Evolutionary conservation across 768 basidiomycete species (phyloP), one percentile per base, ranked within the genome.

Genomic region (Cystofilobasidium capitatum): DNA sequence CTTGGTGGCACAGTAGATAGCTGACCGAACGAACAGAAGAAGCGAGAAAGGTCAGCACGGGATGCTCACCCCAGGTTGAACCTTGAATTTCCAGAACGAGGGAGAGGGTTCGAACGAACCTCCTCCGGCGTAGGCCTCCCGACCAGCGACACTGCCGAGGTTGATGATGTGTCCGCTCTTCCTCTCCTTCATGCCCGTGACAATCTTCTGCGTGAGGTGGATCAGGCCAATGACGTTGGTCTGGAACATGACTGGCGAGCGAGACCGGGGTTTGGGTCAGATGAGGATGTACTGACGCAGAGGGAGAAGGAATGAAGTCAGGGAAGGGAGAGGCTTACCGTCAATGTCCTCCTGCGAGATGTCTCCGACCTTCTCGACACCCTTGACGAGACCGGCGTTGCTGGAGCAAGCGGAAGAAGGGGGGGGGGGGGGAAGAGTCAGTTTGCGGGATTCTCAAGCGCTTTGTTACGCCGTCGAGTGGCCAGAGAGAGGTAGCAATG

Each of bases 101-200:
- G 47, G 29, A 45, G 47, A 51, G 39, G 16, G 13, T 13, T 17
- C 22, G 17, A 24, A 47, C 66, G 26, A 1, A 67, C 45, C 40
- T 26, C 72, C 96, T 35, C 92, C 93, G 16, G 85, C 84, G 74
- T 98, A 98, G 6, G 94, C 76, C 73, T 92, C 91, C 12, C 82
- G 79, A 58, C 88, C 92, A 16, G 96, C 93, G 66, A 99, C 83
- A 14, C 91, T 94, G 10, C 96, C 93, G 59, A 99, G 80, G 77
- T 96, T 94, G 79, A 99, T 97, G 72, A 99, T 80, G 79, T 93
- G 91, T 0, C 91, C 89, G 5, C 84, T 69, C 6, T 86, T 84
- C 75, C 82, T 86, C 63, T 79, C 81, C 75, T 87, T 90, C 80
- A 91, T 90, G 67, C 73, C 72, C n/a, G 69, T 66, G 35, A 77